Base-by-base conservation (phyloP, 768 basidiomycete species). In the Pulveroboletus sp. region DNA sequence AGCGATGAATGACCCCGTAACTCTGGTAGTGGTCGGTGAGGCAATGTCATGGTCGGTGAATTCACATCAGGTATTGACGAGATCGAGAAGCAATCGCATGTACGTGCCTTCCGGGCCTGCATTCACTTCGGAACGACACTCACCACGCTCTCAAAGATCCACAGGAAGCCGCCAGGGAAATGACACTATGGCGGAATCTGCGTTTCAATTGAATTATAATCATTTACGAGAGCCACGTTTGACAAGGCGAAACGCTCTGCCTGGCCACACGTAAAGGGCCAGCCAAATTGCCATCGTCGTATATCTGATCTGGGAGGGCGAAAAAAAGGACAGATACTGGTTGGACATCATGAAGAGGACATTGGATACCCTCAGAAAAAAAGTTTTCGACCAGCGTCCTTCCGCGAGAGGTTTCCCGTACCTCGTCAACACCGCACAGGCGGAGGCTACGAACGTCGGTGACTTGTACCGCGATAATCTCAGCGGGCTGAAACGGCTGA, bases 141-240 rank as follows among this genome's bases (percentile, higher is more conserved):
- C 13, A 44, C 23, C 16, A 35, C 17, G 6, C 20, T 19, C 13
- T 9, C n/a, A n/a, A 36, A 40, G 6, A n/a, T 24, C 34, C 16
- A n/a, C 45, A 60, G 57, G 27, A 45, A 22, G 45, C 37, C 12
- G 45, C 53, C 19, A 39, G 30, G 34, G 20, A 17, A 12, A 26
- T 59, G 19, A 22, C 9, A 5, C 16, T 11, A 60, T 6, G 43
- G 44, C 5, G 58, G 58, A 23, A 49, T 41, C 16, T 23, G 47
- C 14, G 9, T 53, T 41, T 16, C 37, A 19, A 44, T 56, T 19
- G 43, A 39, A 10, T 5, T 59, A 2, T 59, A 58, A 58, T 53
- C 58, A 1, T 59, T 59, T 45, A 49, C 53, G 16, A 30, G 3
- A n/a, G 2, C 43, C 24, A 59, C 59, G 49, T 59, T 55, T 41